Conservation (phyloP, 2,329 filamentous ascomycete genomes). For the Arthrobotrys musiformis region DNA sequence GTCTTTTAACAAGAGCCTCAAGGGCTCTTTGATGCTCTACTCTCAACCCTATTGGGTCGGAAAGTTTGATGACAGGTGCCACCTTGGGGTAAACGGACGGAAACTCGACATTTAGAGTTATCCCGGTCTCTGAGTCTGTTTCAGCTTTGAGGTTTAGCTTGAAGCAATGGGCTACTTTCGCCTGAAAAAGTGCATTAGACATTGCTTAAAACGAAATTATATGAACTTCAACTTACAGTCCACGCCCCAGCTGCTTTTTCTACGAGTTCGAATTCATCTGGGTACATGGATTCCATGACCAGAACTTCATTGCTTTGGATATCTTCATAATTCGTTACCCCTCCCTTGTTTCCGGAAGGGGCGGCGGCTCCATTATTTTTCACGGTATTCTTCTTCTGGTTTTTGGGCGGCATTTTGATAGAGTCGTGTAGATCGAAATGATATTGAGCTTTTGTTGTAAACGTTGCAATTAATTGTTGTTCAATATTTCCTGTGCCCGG, state of each 20-base stretch:
- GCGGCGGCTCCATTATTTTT: constrained; percentile 57
- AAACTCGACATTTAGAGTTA: constrained; percentile 80
- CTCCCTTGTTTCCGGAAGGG: constrained; percentile 60
- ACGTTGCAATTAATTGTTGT: constrained; percentile 10
- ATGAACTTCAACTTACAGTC: constrained; percentile 72
- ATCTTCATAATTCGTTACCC: constrained; percentile 74
- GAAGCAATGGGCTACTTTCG: constrained; percentile 68
- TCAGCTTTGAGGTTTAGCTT: constrained; percentile 79
- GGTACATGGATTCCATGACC: constrained; percentile 86
- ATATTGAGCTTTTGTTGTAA: constrained; percentile 9
- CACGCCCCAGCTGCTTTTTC: constrained; percentile 75
- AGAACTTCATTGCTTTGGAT: constrained; percentile 88
- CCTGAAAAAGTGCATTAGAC: constrained; percentile 44
- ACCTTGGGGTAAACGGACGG: constrained; percentile 93
- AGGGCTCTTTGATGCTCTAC: constrained; percentile 63
- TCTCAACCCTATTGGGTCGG: constrained; percentile 27
- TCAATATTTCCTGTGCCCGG: constrained; percentile 31
- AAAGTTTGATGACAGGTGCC: constrained; percentile 71
- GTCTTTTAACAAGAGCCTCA: constrained; percentile 74
- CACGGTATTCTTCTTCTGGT: constrained; percentile 57
- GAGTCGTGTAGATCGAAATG: background rate
- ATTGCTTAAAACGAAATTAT: background rate
- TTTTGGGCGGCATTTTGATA: constrained; percentile 57
- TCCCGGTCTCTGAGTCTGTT: constrained; percentile 64
- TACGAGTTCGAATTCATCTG: constrained; percentile 82